These are phyloP conservation scores for Claviceps sp. DNA, from an alignment of 2,329 filamentous ascomycete species.

Conservation along the genomic window DNA sequence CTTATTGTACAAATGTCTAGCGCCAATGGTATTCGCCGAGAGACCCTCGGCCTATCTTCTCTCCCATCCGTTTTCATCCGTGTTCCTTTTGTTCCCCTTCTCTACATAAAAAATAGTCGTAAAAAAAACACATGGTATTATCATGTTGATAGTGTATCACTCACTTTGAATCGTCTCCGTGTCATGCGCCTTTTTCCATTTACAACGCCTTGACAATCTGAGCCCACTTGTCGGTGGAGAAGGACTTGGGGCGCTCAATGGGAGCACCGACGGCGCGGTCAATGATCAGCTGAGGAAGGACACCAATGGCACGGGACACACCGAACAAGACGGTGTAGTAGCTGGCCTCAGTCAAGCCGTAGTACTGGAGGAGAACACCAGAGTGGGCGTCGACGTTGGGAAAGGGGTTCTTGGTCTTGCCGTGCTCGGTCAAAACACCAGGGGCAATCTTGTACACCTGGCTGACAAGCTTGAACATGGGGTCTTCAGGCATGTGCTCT, in stretches of 20 bases:
- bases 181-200: slow-evolving; percentile 18
- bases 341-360: slow-evolving; percentile 95
- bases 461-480: slow-evolving; percentile 99
- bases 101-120: background rate
- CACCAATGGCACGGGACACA: slow-evolving; percentile 94
- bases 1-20: slow-evolving; percentile 13
- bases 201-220: slow-evolving; percentile 90
- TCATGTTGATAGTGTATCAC: background rate
- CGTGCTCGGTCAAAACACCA: slow-evolving; percentile 94
- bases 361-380: slow-evolving; percentile 98
- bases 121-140: background rate
- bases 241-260: slow-evolving; percentile 97
- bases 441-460: slow-evolving; percentile 99
- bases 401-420: slow-evolving; percentile 99
- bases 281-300: slow-evolving; percentile 98
- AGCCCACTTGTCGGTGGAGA: slow-evolving; percentile 93
- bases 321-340: slow-evolving; percentile 99
- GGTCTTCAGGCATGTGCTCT: slow-evolving; percentile 85
- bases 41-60: slow-evolving; percentile 8
- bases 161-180: background rate
- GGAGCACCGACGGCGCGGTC: slow-evolving; percentile 94
- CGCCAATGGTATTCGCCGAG: slow-evolving; percentile 10
- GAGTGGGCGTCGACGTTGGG: slow-evolving; percentile 99
- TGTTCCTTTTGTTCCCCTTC: background rate
- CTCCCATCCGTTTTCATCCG: background rate